Percentiles rank a stretch among this genome's conserved stretches.
Conservation (phyloP, 2,329 filamentous ascomycete species). For the Fusarium continuum region DNA sequence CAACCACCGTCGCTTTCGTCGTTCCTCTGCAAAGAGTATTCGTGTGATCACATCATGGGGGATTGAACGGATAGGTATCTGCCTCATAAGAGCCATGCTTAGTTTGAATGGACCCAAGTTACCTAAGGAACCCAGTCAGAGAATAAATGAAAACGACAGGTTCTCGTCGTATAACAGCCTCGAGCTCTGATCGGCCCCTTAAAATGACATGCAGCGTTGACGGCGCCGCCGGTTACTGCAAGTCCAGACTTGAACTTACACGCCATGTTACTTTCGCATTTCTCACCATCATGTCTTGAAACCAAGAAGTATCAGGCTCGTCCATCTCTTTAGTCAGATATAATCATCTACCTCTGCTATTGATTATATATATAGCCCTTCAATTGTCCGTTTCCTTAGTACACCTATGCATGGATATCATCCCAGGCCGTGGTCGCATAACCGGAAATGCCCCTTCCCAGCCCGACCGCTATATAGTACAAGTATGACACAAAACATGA, state of each 20-base stretch:
- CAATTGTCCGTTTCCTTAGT: constrained; percentile 7
- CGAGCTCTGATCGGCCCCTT: not conserved
- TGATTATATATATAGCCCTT: not conserved
- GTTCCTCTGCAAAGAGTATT: no score
- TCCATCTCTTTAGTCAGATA: not conserved
- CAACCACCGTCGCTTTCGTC: no score
- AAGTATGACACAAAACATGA: constrained; percentile 15
- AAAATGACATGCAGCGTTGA: not conserved
- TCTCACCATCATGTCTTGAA: not conserved
- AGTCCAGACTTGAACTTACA: not conserved
- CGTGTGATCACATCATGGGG: no score
- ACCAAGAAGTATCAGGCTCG: constrained; percentile 2
- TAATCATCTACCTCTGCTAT: constrained; percentile 1
- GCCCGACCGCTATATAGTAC: constrained; percentile 31
- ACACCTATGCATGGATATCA: constrained; percentile 39
- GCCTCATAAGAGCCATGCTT: not conserved
- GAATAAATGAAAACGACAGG: not conserved
- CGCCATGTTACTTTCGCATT: not conserved
- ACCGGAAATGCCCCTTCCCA: constrained; percentile 24
- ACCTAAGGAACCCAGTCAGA: no score
- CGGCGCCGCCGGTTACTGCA: not conserved
- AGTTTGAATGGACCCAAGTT: no score
- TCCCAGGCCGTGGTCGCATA: constrained; percentile 34
- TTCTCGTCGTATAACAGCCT: not conserved
- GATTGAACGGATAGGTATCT: no score